These are phyloP conservation scores for Petasospora fabianii DNA, from an alignment of 1,139 yeast genomes.

Conservation along the genomic window DNA sequence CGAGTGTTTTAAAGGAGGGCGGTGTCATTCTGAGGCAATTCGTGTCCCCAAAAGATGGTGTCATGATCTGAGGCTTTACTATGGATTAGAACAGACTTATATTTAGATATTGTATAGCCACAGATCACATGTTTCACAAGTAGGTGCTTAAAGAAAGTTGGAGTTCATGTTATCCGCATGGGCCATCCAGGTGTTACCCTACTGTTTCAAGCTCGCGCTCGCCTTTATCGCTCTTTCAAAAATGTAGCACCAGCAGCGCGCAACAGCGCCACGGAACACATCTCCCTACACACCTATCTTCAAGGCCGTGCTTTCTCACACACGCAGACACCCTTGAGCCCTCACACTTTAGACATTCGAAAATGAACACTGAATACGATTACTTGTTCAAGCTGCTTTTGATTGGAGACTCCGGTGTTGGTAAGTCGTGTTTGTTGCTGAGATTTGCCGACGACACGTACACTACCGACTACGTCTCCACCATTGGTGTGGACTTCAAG, in stretches of 20 bases:
- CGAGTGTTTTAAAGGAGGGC: conserved; percentile 67
- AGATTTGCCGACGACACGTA: conserved; percentile 97
- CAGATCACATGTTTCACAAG: no score
- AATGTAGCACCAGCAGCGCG: neutral
- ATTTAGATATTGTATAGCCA: no score
- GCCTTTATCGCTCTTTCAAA: neutral
- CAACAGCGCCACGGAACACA: no score
- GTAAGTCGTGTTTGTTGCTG: conserved; percentile 89
- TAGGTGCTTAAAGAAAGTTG: no score
- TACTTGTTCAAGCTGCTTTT: conserved; percentile 88
- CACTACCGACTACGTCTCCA: conserved; percentile 94
- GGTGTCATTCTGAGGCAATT: conserved; percentile 73
- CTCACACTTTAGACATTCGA: no score
- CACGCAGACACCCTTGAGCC: no score
- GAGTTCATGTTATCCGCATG: no score
- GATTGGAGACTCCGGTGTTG: conserved; percentile 98
- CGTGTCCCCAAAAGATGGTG: conserved; percentile 49
- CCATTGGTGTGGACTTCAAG: conserved; percentile 97
- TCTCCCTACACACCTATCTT: no score
- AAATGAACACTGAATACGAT: conserved; percentile 90
- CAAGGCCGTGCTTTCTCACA: no score
- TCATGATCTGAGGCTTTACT: conserved; percentile 12
- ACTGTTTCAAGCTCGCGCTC: no score
- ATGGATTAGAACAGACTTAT: no score
- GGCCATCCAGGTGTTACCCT: no score